Conservation (phyloP, 2,329 filamentous ascomycete species). For the Geosmithia morbida region DNA sequence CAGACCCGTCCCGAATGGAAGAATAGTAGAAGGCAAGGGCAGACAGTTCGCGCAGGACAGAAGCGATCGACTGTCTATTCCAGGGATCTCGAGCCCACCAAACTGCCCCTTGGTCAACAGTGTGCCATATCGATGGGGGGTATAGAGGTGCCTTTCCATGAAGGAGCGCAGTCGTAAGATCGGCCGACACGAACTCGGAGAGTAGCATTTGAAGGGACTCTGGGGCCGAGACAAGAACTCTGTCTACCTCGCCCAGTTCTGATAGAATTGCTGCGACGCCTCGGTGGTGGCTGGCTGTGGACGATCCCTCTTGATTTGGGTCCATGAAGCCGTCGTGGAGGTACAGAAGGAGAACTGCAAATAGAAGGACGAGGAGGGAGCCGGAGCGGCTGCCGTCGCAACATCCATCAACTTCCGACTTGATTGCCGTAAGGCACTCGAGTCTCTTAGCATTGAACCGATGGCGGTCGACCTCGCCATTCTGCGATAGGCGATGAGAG, state of each 20-base stretch:
- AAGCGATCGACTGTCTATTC: constrained; percentile 17
- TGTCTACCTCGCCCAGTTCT: constrained; percentile 13
- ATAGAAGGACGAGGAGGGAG: constrained; percentile 15
- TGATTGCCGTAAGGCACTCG: constrained; percentile 15
- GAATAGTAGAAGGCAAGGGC: constrained; percentile 14
- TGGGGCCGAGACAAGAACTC: constrained; percentile 9
- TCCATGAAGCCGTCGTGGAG: constrained; percentile 24
- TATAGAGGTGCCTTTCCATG: constrained; percentile 22
- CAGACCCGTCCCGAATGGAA: constrained; percentile 4
- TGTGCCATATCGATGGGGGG: constrained; percentile 19
- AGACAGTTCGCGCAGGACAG: constrained; percentile 16
- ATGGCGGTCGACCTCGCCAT: constrained; percentile 11
- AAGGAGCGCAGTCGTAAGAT: constrained; percentile 24
- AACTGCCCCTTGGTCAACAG: constrained; percentile 20
- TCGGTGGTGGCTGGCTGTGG: constrained; percentile 18
- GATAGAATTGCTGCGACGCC: constrained; percentile 20
- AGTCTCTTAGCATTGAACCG: constrained; percentile 10
- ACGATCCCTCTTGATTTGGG: constrained; percentile 13
- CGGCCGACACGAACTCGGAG: constrained; percentile 26
- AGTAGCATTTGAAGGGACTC: constrained; percentile 21
- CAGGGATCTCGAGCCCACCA: constrained; percentile 26
- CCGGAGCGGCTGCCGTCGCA: constrained; percentile 14
- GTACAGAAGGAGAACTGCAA: constrained; percentile 26
- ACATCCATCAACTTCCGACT: constrained; percentile 16
- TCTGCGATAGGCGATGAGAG: constrained; percentile 15